phyloP scores from a whole-genome alignment of 495 filamentous ascomycete genomes.

The Margaritispora aquatica region DNA sequence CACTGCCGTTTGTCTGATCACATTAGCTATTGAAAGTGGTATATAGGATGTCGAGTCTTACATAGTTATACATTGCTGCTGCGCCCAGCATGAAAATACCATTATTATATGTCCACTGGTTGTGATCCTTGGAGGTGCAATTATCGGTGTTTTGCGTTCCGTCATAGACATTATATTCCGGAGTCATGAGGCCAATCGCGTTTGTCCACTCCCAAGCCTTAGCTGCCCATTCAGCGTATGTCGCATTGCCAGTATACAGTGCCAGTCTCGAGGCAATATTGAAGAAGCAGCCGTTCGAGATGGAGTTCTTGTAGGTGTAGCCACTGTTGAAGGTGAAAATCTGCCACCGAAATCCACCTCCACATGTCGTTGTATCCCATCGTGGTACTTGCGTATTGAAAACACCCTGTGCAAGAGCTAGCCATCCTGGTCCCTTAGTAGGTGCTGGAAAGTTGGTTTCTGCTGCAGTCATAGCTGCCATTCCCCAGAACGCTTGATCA shows the following conservation, averaged over 20 bases:
- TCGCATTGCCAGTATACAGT: conserved; percentile 61
- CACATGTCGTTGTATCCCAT: conserved; percentile 54
- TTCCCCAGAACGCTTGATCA: conserved; percentile 68
- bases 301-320: conserved; percentile 62
- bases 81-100: conserved; percentile 61
- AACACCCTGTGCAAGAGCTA: conserved; percentile 63
- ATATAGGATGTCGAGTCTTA: conserved; percentile 26
- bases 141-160: conserved; percentile 44
- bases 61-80: conserved; percentile 66
- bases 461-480: conserved; percentile 62
- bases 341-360: conserved; percentile 75
- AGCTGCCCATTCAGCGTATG: conserved; percentile 64
- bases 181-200: conserved; percentile 40
- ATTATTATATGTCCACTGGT: conserved; percentile 65
- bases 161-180: conserved; percentile 48
- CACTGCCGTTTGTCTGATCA: conserved; percentile 46
- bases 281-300: conserved; percentile 33
- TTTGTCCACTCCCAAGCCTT: conserved; percentile 62
- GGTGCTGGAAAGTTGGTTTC: conserved; percentile 60
- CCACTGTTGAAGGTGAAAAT: conserved; percentile 68
- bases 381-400: conserved; percentile 61
- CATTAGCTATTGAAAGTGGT: conserved; percentile 2
- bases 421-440: conserved; percentile 52
- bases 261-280: conserved; percentile 68
- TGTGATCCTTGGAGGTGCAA: conserved; percentile 41